These are phyloP conservation scores for Speleostelium caveatum DNA, from an alignment of 78 protist species.

Conservation along the genomic window DNA sequence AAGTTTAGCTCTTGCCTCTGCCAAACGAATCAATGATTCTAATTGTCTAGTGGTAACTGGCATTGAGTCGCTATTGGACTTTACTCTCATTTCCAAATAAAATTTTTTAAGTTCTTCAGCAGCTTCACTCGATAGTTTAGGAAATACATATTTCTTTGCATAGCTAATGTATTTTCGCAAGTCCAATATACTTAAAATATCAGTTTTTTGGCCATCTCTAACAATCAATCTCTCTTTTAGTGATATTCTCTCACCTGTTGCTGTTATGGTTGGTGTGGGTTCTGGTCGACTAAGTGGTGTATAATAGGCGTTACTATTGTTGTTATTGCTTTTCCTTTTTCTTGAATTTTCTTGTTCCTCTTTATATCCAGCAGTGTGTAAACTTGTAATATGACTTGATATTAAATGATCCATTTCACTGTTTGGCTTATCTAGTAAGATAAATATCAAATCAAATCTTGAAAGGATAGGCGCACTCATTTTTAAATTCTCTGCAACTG, in stretches of 20 bases:
- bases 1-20: constrained; percentile 97
- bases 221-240: constrained; percentile 22
- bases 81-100: constrained; percentile 83
- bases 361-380: constrained; percentile 29
- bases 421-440: constrained; percentile 95
- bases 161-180: constrained; percentile 96
- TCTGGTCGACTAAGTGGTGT: no score
- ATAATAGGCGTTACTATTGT: neutral
- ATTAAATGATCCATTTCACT: constrained; percentile 88
- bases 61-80: constrained; percentile 13
- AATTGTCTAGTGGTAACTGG: constrained; percentile 99
- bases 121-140: constrained; percentile 91
- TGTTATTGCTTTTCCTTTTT: constrained; percentile 18
- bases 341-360: neutral
- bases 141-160: constrained; percentile 92
- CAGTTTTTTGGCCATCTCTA: constrained; percentile 47
- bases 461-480: constrained; percentile 93
- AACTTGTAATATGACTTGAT: constrained; percentile 94
- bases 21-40: constrained; percentile 96
- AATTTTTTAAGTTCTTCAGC: constrained; percentile 80
- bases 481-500: constrained; percentile 96
- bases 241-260: neutral
- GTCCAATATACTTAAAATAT: constrained; percentile 85
- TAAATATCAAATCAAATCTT: constrained; percentile 98
- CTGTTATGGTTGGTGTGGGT: neutral